Conservation (phyloP, 768 basidiomycete species). For the Kwoniella europaea region DNA sequence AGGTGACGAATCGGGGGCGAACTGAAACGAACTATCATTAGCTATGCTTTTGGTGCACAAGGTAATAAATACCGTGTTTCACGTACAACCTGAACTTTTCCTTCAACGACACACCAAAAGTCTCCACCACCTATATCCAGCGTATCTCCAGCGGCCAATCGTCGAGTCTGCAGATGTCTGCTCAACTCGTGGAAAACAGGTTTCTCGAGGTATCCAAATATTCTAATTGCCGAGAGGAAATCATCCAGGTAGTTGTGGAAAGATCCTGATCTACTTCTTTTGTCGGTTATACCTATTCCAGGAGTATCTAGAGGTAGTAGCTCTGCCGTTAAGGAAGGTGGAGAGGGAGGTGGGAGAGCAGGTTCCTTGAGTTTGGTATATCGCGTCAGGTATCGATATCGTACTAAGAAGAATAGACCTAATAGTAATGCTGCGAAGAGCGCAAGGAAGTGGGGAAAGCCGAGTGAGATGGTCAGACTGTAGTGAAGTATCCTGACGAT, state of each 20-base stretch:
- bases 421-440: slow-evolving; percentile 72
- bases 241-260: slow-evolving; percentile 98
- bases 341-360: slow-evolving; percentile 43
- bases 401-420: slow-evolving; percentile 80
- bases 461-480: slow-evolving; percentile 66
- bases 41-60: background rate
- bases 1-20: slow-evolving; percentile 59
- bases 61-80: slow-evolving; percentile 59
- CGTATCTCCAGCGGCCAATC: slow-evolving; percentile 95
- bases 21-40: slow-evolving; percentile 23
- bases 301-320: slow-evolving; percentile 68
- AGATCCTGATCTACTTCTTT: slow-evolving; percentile 60
- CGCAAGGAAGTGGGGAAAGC: slow-evolving; percentile 86
- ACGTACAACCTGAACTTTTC: slow-evolving; percentile 92
- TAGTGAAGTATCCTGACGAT: slow-evolving; percentile 56
- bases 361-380: slow-evolving; percentile 60
- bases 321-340: slow-evolving; percentile 57
- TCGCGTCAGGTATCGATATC: slow-evolving; percentile 61
- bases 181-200: slow-evolving; percentile 98
- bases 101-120: slow-evolving; percentile 98
- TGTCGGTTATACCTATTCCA: slow-evolving; percentile 61
- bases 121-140: slow-evolving; percentile 69
- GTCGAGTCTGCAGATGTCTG: slow-evolving; percentile 88
- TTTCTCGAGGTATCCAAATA: slow-evolving; percentile 97
- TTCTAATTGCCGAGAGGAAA: slow-evolving; percentile 91